These are phyloP conservation scores for Penicillium coffeae DNA, from an alignment of 495 filamentous ascomycete genomes.

Conservation along the genomic window DNA sequence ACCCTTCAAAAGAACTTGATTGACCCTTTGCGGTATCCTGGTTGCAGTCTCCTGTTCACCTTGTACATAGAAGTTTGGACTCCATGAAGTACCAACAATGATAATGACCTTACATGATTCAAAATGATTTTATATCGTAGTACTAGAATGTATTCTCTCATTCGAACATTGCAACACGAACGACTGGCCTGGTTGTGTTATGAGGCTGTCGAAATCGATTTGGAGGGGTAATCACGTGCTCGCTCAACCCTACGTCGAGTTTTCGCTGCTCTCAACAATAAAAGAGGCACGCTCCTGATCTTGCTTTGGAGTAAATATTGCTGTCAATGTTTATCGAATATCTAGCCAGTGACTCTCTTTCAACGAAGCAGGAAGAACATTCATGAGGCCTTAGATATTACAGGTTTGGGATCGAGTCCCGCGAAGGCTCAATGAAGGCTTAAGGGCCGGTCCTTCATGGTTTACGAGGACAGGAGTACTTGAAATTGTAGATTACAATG, in stretches of 20 bases:
- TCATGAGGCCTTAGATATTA: background rate
- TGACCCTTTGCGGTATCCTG: too few relatives aligned
- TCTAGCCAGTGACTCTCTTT: too few relatives aligned
- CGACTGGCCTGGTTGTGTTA: background rate
- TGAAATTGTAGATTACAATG: too few relatives aligned
- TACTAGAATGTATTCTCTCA: too few relatives aligned
- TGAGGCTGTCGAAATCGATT: background rate
- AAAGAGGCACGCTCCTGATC: too few relatives aligned
- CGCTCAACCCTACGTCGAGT: background rate
- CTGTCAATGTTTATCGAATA: too few relatives aligned
- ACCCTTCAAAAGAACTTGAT: background rate
- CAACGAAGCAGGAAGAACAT: constrained; percentile 3
- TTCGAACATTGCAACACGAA: background rate
- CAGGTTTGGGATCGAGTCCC: background rate
- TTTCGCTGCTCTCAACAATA: too few relatives aligned
- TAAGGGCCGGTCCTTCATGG: too few relatives aligned
- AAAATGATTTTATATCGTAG: too few relatives aligned
- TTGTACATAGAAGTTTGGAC: background rate
- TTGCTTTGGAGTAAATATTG: too few relatives aligned
- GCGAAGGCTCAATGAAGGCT: constrained; percentile 12
- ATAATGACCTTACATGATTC: background rate
- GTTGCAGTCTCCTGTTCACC: background rate
- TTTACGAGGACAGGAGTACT: too few relatives aligned
- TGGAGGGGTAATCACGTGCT: background rate
- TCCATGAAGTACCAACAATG: background rate